Evolutionary conservation across 2,329 filamentous ascomycete genomes (phyloP).

Genomic region (Teratosphaeria nubilosa): DNA sequence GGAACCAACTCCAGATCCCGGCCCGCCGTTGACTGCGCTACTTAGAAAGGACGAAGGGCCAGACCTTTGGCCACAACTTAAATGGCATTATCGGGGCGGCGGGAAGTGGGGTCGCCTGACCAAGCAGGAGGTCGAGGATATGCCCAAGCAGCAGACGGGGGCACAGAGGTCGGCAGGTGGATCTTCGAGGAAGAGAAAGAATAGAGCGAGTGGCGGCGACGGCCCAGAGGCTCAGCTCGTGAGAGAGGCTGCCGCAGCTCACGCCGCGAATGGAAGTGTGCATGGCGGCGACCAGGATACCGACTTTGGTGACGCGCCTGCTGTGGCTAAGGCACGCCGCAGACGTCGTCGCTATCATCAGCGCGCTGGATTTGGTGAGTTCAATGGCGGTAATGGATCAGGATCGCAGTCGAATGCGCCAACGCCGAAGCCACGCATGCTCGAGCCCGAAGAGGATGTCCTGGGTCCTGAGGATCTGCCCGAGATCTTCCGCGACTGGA

Average conservation of each 20-base stretch:
- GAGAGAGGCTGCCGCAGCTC: conserved; percentile 8
- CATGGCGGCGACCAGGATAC: background rate
- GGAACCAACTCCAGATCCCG: conserved; percentile 7
- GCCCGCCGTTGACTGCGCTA: conserved; percentile 15
- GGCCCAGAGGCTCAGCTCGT: conserved; percentile 16
- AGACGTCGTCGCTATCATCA: background rate
- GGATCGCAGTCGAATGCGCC: conserved; percentile 15
- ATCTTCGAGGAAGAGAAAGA: conserved; percentile 1
- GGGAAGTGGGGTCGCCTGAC: conserved; percentile 22
- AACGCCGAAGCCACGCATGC: conserved; percentile 21
- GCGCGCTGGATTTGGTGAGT: background rate
- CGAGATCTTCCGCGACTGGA: conserved; percentile 14
- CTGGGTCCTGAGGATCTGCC: conserved; percentile 22
- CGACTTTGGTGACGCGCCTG: background rate
- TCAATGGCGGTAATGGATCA: background rate
- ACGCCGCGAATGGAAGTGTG: background rate
- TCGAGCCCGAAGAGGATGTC: conserved; percentile 23
- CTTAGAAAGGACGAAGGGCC: conserved; percentile 21
- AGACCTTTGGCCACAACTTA: conserved; percentile 19
- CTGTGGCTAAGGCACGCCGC: background rate
- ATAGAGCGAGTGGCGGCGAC: conserved; percentile 2
- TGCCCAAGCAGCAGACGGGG: conserved; percentile 3
- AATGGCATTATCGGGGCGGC: conserved; percentile 24
- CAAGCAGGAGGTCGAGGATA: conserved; percentile 15
- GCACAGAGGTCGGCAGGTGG: conserved; percentile 1